These are phyloP conservation scores for Staphylotrichum longicolle DNA, from an alignment of 495 filamentous ascomycete species.

Conservation along the genomic window DNA sequence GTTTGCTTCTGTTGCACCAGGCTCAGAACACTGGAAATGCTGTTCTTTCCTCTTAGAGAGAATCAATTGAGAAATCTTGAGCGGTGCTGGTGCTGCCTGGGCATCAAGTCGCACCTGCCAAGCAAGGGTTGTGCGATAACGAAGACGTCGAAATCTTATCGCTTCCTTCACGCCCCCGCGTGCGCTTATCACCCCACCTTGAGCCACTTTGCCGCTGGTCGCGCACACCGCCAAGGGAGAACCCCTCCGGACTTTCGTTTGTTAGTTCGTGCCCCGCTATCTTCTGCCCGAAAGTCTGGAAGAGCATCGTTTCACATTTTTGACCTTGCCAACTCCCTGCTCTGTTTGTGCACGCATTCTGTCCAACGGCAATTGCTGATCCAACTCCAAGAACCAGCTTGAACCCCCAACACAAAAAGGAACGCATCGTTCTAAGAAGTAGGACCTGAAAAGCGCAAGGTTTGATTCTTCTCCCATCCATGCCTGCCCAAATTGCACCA, in stretches of 20 bases:
- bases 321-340: no score
- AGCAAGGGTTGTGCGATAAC: conserved; percentile 15
- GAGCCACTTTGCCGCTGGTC: neutral
- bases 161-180: conserved; percentile 6
- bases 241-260: conserved; percentile 6
- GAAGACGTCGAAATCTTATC: conserved; percentile 1
- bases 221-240: conserved; percentile 10
- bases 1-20: no score
- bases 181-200: conserved; percentile 22
- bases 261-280: conserved; percentile 1
- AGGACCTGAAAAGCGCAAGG: no score
- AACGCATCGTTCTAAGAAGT: no score
- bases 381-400: neutral
- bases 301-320: neutral
- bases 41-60: no score
- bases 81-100: conserved; percentile 1
- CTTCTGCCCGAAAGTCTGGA: neutral
- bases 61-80: no score
- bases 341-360: no score
- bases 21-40: no score
- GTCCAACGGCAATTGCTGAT: no score
- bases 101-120: conserved; percentile 1
- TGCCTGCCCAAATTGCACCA: conserved; percentile 15
- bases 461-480: neutral
- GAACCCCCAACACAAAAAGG: neutral